Percentiles rank a stretch among this genome's conserved stretches.
Conservation (phyloP, 345 rosid species). For the Rhodamnia argentea region DNA sequence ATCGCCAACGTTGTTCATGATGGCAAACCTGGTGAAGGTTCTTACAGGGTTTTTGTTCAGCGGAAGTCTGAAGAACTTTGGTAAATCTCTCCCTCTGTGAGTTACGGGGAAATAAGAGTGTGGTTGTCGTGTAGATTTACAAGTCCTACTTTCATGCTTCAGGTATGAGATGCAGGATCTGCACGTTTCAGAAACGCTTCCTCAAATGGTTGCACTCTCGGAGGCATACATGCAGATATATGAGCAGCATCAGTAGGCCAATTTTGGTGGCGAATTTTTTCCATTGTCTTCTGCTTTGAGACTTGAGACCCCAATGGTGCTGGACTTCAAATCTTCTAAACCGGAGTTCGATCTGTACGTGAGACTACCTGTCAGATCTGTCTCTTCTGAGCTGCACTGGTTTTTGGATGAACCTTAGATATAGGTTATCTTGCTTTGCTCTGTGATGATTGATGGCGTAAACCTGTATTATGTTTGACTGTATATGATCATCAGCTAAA, state of each 20-base stretch:
- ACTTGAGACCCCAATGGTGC: background rate
- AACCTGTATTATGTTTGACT: background rate
- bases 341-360: background rate
- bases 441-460: background rate
- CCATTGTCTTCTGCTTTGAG: background rate
- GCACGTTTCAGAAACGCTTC: constrained; percentile 91
- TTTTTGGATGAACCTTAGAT: background rate
- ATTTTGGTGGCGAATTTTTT: background rate
- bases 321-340: background rate
- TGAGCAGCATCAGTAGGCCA: constrained; percentile 62
- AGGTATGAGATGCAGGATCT: constrained; percentile 99
- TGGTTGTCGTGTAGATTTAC: background rate
- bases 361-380: background rate
- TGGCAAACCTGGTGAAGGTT: constrained; percentile 90
- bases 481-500: background rate
- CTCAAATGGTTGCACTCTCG: constrained; percentile 95
- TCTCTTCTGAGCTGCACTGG: background rate
- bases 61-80: constrained; percentile 55
- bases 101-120: background rate
- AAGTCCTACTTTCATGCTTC: background rate
- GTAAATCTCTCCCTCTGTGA: background rate
- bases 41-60: constrained; percentile 94
- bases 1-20: constrained; percentile 97
- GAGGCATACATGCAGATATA: constrained; percentile 98
- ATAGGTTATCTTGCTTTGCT: background rate